Percentiles rank a stretch among this genome's conserved stretches.
Evolutionary conservation across 345 rosid genomes (phyloP).

Genomic region (Dimocarpus longan): DNA sequence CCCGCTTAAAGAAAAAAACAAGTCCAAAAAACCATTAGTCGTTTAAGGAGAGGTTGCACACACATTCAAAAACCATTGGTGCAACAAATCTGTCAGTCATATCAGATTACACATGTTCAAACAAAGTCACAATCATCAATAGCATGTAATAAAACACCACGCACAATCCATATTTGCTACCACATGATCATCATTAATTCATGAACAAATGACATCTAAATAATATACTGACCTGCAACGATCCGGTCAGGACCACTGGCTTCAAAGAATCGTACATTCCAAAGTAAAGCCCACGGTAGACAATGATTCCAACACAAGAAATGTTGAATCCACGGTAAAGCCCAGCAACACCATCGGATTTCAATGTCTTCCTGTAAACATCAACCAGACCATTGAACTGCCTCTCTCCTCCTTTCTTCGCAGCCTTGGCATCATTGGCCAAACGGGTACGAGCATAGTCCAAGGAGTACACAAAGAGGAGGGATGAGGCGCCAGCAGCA

Average conservation of each 20-base stretch:
- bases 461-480: slow-evolving; percentile 79
- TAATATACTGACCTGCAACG: slow-evolving; percentile 47
- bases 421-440: slow-evolving; percentile 87
- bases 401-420: slow-evolving; percentile 88
- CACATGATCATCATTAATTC: not conserved
- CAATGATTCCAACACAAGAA: slow-evolving; percentile 79
- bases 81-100: not conserved
- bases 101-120: not conserved
- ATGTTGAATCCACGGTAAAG: slow-evolving; percentile 91
- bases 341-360: slow-evolving; percentile 77
- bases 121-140: not conserved
- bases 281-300: slow-evolving; percentile 87
- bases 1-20: not conserved
- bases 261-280: slow-evolving; percentile 89
- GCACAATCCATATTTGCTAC: not conserved
- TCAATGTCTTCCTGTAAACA: slow-evolving; percentile 77
- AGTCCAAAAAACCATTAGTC: not conserved
- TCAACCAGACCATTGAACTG: slow-evolving; percentile 82
- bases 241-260: slow-evolving; percentile 70
- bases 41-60: not conserved
- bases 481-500: slow-evolving; percentile 91
- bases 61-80: not conserved
- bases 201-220: not conserved
- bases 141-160: not conserved
- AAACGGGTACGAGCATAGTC: slow-evolving; percentile 91